These are phyloP conservation scores for Phalaenopsis aphrodite DNA, from an alignment of 106 monocot species.

Conservation along the genomic window DNA sequence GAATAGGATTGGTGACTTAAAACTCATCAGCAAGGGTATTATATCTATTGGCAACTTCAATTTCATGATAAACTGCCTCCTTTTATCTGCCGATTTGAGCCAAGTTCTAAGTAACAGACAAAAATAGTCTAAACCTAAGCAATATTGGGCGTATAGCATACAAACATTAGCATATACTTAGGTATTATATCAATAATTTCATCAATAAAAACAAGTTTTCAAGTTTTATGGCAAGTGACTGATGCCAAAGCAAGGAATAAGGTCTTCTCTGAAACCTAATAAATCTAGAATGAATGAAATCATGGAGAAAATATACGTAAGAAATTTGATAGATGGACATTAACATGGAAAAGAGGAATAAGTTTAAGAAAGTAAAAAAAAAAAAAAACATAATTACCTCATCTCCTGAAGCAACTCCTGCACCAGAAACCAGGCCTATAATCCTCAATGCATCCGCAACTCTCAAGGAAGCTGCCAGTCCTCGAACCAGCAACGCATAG, in stretches of 20 bases:
- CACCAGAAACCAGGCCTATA: slow-evolving; percentile 48
- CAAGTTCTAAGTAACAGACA: neutral
- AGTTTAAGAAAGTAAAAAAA: neutral
- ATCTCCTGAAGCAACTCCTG: slow-evolving; percentile 45
- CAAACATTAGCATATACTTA: no score
- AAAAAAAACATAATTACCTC: slow-evolving; percentile 34
- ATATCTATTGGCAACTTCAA: neutral
- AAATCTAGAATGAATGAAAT: neutral
- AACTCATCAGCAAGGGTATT: no score
- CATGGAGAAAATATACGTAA: neutral
- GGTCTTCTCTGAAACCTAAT: neutral
- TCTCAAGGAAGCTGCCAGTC: slow-evolving; percentile 57
- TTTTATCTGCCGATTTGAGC: neutral
- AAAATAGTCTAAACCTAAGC: no score
- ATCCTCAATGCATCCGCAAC: slow-evolving; percentile 72
- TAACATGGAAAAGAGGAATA: neutral
- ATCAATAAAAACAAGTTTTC: neutral
- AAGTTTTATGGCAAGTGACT: neutral
- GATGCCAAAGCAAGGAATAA: neutral
- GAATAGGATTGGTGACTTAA: no score
- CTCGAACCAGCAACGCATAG: slow-evolving; percentile 48
- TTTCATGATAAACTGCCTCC: neutral
- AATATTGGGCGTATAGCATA: no score
- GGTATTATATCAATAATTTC: no score
- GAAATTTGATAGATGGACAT: neutral